Conservation (phyloP, 2,329 filamentous ascomycete genomes). For the Dactylonectria macrodidyma region DNA sequence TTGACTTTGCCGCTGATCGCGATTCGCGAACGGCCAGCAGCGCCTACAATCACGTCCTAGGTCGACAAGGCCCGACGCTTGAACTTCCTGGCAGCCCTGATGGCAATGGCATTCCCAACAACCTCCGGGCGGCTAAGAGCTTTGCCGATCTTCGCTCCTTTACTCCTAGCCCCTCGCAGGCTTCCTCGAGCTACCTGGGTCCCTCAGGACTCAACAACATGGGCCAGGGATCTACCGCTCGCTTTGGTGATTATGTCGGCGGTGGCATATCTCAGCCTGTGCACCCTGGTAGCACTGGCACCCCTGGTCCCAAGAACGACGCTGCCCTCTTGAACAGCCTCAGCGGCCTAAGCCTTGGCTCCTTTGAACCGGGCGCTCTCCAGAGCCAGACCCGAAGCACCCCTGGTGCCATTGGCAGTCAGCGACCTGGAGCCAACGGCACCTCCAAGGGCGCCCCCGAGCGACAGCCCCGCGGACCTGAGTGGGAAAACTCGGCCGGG, state of each 20-base stretch:
- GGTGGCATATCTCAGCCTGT: conserved; percentile 54
- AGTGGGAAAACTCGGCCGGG: conserved; percentile 70
- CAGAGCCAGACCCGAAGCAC: conserved; percentile 60
- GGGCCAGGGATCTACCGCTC: conserved; percentile 53
- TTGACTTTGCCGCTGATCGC: conserved; percentile 90
- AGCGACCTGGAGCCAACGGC: conserved; percentile 67
- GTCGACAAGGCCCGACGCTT: conserved; percentile 87
- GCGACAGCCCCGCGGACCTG: conserved; percentile 75
- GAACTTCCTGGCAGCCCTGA: conserved; percentile 88
- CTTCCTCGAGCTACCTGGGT: conserved; percentile 81
- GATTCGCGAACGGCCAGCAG: conserved; percentile 76
- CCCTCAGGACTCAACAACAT: conserved; percentile 70
- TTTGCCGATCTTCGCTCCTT: conserved; percentile 96
- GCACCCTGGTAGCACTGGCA: conserved; percentile 54
- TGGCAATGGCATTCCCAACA: conserved; percentile 75
- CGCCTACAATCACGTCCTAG: conserved; percentile 80
- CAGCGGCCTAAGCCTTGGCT: conserved; percentile 65
- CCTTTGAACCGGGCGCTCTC: conserved; percentile 62
- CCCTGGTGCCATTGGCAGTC: conserved; percentile 76
- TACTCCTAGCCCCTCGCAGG: conserved; percentile 92
- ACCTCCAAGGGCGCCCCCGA: conserved; percentile 67
- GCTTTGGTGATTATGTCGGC: conserved; percentile 63
- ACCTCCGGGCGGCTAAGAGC: conserved; percentile 93
- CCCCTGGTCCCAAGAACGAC: conserved; percentile 57
- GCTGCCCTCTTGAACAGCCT: conserved; percentile 64